Base-by-base conservation (phyloP, 352 stramenopile species). In the Pythium aristosporum region DNA sequence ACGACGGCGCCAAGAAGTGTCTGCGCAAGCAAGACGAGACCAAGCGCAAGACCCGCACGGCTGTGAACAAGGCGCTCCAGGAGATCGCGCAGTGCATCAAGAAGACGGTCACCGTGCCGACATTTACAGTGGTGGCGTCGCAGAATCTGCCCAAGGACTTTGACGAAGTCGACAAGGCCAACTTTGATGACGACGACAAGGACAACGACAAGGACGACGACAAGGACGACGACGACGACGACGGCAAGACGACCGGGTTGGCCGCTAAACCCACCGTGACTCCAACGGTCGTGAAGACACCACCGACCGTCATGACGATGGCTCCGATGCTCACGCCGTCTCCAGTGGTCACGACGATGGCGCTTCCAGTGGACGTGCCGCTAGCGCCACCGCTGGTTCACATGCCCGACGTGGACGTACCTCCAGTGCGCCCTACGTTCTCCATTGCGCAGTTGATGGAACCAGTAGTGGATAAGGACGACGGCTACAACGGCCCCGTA, bases 1-100 rank as follows among this genome's bases (percentile, higher is more conserved):
- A 65, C 39, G 36, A 43, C 37, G 47, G 32, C 20, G 58, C 58
- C 15, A 52, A 58, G n/a, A 49, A 32, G 18, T 65, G 58, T 23
- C 47, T 65, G 34, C 30, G 25, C 32, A 63, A 63, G 57, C 47
- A 61, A 30, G 8, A 34, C 15, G 57, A 39, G 18, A 16, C 23
- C 12, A n/a, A 36, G 34, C n/a, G 6, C 12, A 56, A 56, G 34
- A 42, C 30, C 9, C 34, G 23, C 9, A 39, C 30, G 5, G 11
- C 54, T 6, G n/a, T 56, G 0, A n/a, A 63, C 2, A 25, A 25
- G 10, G 57, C 7, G 10, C 34, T 63, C 8, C 5, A 23, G 12
- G 28, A 34, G 44, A 56, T 54, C 44, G 20, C 15, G 1, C 44
- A 32, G 7, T 63, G 57, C 21, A 54, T 63, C 32, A 18, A 44